phyloP scores from a whole-genome alignment of 2,329 filamentous ascomycete species.

The Nemania sp. region DNA sequence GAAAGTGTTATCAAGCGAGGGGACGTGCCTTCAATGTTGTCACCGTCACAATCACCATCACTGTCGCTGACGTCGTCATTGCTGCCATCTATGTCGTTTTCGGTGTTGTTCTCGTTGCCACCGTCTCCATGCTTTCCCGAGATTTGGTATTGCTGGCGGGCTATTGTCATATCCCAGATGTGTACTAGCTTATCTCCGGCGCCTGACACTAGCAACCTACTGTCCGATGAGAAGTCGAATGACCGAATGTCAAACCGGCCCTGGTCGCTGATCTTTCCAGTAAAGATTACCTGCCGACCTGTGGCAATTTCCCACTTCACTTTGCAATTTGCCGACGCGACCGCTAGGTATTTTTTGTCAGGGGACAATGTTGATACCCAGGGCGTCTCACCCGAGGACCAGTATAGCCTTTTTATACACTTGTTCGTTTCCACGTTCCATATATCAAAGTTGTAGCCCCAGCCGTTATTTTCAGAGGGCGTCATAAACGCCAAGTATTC shows the following conservation, averaged over 20 bases:
- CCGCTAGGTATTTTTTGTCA: neutral
- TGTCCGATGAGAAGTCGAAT: neutral
- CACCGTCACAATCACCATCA: too few species aligned
- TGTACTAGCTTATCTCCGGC: neutral
- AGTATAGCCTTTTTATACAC: neutral
- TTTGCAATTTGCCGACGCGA: neutral
- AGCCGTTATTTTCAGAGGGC: neutral
- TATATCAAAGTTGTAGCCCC: neutral
- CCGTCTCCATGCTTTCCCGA: neutral
- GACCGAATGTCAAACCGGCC: neutral
- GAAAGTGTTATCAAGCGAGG: neutral
- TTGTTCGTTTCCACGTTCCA: neutral
- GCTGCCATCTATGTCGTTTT: too few species aligned
- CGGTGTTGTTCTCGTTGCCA: too few species aligned
- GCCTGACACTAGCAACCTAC: neutral
- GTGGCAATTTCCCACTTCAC: neutral
- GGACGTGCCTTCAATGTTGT: neutral
- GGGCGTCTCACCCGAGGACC: neutral
- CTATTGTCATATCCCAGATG: neutral
- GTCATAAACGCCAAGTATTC: neutral
- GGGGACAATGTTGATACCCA: neutral
- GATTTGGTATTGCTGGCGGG: neutral
- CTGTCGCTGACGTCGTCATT: too few species aligned
- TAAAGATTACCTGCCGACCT: neutral
- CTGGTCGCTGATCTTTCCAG: neutral